Base-by-base conservation (phyloP, 176 grass and related monocot genomes). In the Triticum monococcum region DNA sequence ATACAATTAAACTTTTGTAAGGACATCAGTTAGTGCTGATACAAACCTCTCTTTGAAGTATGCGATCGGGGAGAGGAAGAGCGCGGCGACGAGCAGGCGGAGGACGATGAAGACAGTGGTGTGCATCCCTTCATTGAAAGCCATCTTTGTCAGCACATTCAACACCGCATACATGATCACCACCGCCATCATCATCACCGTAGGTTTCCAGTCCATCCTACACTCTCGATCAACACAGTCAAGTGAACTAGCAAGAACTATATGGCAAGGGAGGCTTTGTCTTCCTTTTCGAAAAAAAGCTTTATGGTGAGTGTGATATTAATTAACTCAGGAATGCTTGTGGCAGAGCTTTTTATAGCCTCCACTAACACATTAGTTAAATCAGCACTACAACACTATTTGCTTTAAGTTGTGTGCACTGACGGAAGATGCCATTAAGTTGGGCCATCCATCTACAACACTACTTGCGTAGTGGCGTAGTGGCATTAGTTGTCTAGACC, bases 1-100 rank as follows among this genome's bases (percentile, higher is more conserved):
- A 50, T 16, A 20, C 17, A 59, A 50, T 5, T 5, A 59, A 20
- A 22, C 13, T 12, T 8, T 12, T 8, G 5, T 1, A 23, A 10
- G 28, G 31, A 4, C 20, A 12, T 33, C 12, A n/a, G 4, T n/a
- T 72, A 20, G 12, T 41, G 37, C 3, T 72, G 5, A 12, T 59
- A 37, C 1, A 1, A 91, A 92, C 95, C 95, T 97, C 70, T 97
- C 92, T 60, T 81, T 41, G 78, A 92, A 89, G 80, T 85, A 92
- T 54, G 95, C 95, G 36, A 97, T 89, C 0, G 95, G 95, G 46
- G 85, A 79, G 57, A 97, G 85, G 67, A 97, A 92, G 18, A 97
- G 40, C 0, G 70, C 82, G 3, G 95, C 95, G 0, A 87, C 77
- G 32, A 94, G 67, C 68, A 92, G 95, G 4, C 95, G 89, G n/a